These are phyloP conservation scores for Mycena filopes DNA, from an alignment of 768 basidiomycete genomes.

Conservation along the genomic window DNA sequence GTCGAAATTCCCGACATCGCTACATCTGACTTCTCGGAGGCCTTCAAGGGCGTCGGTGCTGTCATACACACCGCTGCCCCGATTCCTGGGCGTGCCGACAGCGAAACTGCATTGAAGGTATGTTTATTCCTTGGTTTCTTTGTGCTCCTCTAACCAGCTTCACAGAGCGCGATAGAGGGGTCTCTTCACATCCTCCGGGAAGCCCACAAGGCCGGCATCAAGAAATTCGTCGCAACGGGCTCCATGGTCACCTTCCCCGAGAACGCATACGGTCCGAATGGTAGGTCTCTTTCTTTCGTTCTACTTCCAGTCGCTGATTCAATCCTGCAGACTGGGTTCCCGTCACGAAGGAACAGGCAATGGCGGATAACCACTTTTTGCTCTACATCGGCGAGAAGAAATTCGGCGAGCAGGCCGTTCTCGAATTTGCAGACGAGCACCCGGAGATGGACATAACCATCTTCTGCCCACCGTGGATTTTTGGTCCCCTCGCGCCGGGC, in stretches of 20 bases:
- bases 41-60: too few species aligned
- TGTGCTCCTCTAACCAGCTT: too few species aligned
- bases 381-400: slow-evolving; percentile 25
- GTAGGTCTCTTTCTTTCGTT: slow-evolving; percentile 1
- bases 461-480: slow-evolving; percentile 36
- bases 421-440: slow-evolving; percentile 21
- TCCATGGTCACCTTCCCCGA: slow-evolving; percentile 32
- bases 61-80: too few species aligned
- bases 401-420: slow-evolving; percentile 22
- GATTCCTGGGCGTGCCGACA: too few species aligned
- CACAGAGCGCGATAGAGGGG: slow-evolving; percentile 42
- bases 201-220: slow-evolving; percentile 37
- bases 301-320: background rate
- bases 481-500: slow-evolving; percentile 40
- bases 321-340: slow-evolving; percentile 16
- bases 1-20: too few species aligned
- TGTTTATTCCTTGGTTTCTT: background rate
- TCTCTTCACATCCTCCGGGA: slow-evolving; percentile 41
- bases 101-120: slow-evolving; percentile 17
- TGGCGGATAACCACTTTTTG: slow-evolving; percentile 3
- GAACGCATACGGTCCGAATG: too few species aligned
- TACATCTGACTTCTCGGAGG: too few species aligned
- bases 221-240: slow-evolving; percentile 37
- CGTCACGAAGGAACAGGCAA: slow-evolving; percentile 24
- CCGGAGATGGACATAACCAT: slow-evolving; percentile 31